A percentile compares a stretch with the other conserved stretches of the same genome.
These are phyloP conservation scores for Collariella sp. DNA, from an alignment of 495 filamentous ascomycete species.

Conservation along the genomic window DNA sequence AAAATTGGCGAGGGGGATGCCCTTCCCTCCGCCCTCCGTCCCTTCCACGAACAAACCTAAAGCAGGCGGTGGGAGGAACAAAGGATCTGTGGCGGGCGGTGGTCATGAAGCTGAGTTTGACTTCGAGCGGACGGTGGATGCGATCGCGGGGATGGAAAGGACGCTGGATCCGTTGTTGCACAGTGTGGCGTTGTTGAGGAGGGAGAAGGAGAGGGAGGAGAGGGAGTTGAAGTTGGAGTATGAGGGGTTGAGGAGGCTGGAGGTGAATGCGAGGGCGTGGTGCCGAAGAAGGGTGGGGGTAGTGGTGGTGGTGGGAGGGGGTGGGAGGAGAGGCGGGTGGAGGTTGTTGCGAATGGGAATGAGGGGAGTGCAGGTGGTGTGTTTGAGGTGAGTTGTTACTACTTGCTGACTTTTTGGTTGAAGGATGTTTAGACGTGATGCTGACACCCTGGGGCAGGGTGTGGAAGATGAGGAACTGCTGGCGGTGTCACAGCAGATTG, in stretches of 20 bases:
- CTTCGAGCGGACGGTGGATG: conserved; percentile 36
- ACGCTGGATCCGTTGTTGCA: conserved; percentile 39
- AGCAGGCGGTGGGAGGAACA: neutral
- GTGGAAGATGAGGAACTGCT: conserved; percentile 28
- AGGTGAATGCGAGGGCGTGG: conserved; percentile 34
- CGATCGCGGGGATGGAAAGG: conserved; percentile 28
- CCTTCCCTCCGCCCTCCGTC: conserved; percentile 32
- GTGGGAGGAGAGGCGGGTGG: conserved; percentile 8
- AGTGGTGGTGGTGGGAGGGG: conserved; percentile 28
- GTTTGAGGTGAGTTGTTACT: conserved; percentile 24
- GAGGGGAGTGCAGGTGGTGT: conserved; percentile 14
- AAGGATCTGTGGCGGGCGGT: neutral
- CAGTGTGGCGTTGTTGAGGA: conserved; percentile 32
- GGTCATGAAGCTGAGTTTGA: conserved; percentile 36
- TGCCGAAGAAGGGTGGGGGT: conserved; percentile 29
- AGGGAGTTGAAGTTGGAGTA: conserved; percentile 34
- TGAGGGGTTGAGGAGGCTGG: conserved; percentile 26
- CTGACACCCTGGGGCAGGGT: conserved; percentile 9
- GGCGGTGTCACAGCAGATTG: conserved; percentile 34
- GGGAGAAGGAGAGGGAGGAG: conserved; percentile 36
- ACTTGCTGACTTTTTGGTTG: neutral
- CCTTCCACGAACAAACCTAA: neutral
- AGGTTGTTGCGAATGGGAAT: conserved; percentile 14
- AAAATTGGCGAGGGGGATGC: conserved; percentile 34
- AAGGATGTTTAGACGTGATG: neutral